Base-by-base conservation (phyloP, 2,329 filamentous ascomycete species). In the Pseudogymnoascus sp. region DNA sequence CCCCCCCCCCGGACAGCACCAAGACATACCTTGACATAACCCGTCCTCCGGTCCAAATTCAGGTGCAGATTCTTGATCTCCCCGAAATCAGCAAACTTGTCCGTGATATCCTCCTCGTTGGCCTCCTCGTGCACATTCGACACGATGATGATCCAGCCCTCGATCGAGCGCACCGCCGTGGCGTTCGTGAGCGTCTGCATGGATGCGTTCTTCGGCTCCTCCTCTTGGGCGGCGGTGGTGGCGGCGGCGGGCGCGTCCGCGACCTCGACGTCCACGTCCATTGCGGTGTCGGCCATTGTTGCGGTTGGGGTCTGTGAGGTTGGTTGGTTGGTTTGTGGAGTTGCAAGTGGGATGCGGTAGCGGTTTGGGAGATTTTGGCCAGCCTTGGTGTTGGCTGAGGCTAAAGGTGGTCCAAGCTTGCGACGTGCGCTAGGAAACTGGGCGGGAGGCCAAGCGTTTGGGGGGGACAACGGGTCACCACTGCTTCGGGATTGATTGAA, bases 121-220 rank as follows among this genome's bases (percentile, higher is more conserved):
- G 90, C 89, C 74, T 94, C 90, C 72, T 94, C 90, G 77, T 94
- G 90, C 35, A 94, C 87, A 71, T 94, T 94, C 60, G 89, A 92
- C 67, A 90, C 89, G 65, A 91, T 86, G 70, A 94, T 80, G 74
- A 94, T 94, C 90, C 90, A 94, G 68, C 90, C 90, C 76, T 94
- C 90, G 71, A 94, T 92, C 61, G 88, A 92, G 69, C 90, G 89
- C 64, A 94, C 90, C 25, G 90, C 90, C 1, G 87, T 90, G 61
- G 89, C 89, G 72, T 88, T 87, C 37, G 82, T 80, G 69, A 84
- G 82, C 5, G 89, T 92, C 70, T 85, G 85, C 80, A 90, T 88
- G 71, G 88, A 85, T 69, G 79, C 77, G 65, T 83, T 80, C 70
- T 84, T 83, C 68, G 77, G 73, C 60, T 83, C 79, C 63, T 83